A percentile compares a stretch with the other conserved stretches of the same genome.
Conservation (phyloP, 352 stramenopile genomes). For the Pythium oligandrum region DNA sequence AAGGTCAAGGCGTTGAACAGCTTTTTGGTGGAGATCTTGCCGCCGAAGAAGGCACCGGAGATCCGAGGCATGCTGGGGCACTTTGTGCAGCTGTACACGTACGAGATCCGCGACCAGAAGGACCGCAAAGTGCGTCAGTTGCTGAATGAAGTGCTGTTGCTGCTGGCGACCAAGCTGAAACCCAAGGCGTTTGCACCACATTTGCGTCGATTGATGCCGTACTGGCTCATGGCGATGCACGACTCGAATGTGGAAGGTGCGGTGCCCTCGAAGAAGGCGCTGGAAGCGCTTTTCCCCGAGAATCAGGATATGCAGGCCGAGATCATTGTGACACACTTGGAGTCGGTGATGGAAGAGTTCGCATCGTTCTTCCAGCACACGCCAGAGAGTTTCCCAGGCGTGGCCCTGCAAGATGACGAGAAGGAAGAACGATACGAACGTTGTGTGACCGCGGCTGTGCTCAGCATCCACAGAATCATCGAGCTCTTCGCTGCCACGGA, state of each 20-base stretch:
- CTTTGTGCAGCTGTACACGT: conserved; percentile 73
- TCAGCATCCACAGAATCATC: conserved; percentile 56
- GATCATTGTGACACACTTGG: conserved; percentile 17
- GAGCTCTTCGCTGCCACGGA: conserved; percentile 37
- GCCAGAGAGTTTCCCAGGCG: conserved; percentile 52
- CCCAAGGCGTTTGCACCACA: conserved; percentile 69
- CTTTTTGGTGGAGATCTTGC: conserved; percentile 55
- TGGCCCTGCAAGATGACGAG: conserved; percentile 52
- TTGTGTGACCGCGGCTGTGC: conserved; percentile 53
- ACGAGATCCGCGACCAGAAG: conserved; percentile 81
- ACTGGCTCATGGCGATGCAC: conserved; percentile 81
- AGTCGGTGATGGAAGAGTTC: conserved; percentile 50
- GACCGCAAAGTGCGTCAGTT: conserved; percentile 76
- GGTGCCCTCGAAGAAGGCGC: conserved; percentile 36
- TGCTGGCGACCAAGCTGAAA: conserved; percentile 52
- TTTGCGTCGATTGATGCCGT: conserved; percentile 63
- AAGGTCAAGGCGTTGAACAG: conserved; percentile 79
- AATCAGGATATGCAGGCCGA: conserved; percentile 21
- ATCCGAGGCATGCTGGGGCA: conserved; percentile 70
- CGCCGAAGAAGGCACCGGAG: conserved; percentile 46
- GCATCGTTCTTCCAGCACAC: conserved; percentile 58
- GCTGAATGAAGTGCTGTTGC: conserved; percentile 65
- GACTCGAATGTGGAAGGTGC: conserved; percentile 61
- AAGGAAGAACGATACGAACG: conserved; percentile 72
- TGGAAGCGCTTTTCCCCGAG: conserved; percentile 48